phyloP scores from a whole-genome alignment of 2,329 filamentous ascomycete genomes.

The Claviceps lovelessii region DNA sequence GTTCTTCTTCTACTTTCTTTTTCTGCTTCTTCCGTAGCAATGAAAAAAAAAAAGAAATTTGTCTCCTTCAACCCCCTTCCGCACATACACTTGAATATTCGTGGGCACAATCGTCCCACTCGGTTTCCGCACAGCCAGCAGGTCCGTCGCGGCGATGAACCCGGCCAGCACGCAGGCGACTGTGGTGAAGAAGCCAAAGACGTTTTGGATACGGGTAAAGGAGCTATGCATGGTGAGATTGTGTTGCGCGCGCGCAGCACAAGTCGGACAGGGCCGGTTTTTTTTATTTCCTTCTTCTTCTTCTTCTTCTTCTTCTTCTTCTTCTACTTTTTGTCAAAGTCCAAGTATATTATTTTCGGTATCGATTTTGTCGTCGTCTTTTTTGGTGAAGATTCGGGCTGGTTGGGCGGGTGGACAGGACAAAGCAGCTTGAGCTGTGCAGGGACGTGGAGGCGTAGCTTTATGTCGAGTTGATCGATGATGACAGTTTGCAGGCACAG shows the following conservation, averaged over 20 bases:
- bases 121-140: slow-evolving; percentile 56
- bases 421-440: too few relatives aligned
- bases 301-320: too few relatives aligned
- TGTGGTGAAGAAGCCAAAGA: slow-evolving; percentile 96
- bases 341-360: too few relatives aligned
- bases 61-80: neutral
- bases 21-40: neutral
- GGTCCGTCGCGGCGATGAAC: slow-evolving; percentile 67
- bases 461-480: neutral
- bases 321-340: too few relatives aligned
- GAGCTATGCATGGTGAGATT: slow-evolving; percentile 63
- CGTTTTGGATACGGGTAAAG: slow-evolving; percentile 72
- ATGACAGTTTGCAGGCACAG: neutral
- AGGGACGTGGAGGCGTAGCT: too few relatives aligned
- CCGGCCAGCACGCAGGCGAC: slow-evolving; percentile 70
- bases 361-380: too few relatives aligned
- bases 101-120: slow-evolving; percentile 46
- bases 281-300: too few relatives aligned
- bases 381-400: too few relatives aligned
- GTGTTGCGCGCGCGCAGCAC: neutral
- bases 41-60: too few relatives aligned
- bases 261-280: neutral
- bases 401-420: too few relatives aligned
- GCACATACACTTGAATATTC: slow-evolving; percentile 70
- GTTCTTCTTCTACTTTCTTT: neutral